Evolutionary conservation across 106 monocot species (phyloP).

Genomic region (Vanilla planifolia): DNA sequence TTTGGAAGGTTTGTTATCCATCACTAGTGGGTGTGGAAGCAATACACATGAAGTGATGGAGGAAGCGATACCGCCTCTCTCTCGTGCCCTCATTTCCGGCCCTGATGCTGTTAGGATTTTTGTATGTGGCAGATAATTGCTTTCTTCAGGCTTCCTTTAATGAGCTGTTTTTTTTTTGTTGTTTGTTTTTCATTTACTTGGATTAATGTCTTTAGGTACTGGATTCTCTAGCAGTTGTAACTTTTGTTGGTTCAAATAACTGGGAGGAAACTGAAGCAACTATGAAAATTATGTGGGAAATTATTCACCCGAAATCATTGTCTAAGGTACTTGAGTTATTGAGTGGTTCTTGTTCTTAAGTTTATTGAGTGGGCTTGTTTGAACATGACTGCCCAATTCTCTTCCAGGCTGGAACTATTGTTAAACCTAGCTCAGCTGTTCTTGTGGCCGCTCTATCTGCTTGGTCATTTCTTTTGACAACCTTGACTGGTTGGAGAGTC

Average conservation of each 20-base stretch:
- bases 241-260: conserved; percentile 80
- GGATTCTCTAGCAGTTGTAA: conserved; percentile 68
- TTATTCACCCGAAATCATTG: conserved; percentile 75
- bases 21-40: conserved; percentile 65
- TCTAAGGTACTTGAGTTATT: conserved; percentile 50
- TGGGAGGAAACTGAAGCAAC: conserved; percentile 69
- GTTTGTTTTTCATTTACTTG: neutral
- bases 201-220: conserved; percentile 38
- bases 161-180: neutral
- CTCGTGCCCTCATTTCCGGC: conserved; percentile 47
- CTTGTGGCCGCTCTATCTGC: conserved; percentile 74
- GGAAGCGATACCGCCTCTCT: conserved; percentile 61
- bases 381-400: neutral
- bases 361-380: conserved; percentile 8
- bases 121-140: conserved; percentile 30
- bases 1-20: conserved; percentile 58
- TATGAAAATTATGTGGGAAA: conserved; percentile 87
- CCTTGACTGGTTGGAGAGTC: conserved; percentile 51
- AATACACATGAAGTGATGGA: conserved; percentile 79
- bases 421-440: conserved; percentile 46
- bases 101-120: conserved; percentile 61
- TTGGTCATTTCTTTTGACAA: conserved; percentile 89
- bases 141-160: neutral
- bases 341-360: neutral
- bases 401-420: conserved; percentile 30